Evolutionary conservation across 192 early-diverging fungal genomes (phyloP).

Genomic region (Gryganskiella cystojenkinii): DNA sequence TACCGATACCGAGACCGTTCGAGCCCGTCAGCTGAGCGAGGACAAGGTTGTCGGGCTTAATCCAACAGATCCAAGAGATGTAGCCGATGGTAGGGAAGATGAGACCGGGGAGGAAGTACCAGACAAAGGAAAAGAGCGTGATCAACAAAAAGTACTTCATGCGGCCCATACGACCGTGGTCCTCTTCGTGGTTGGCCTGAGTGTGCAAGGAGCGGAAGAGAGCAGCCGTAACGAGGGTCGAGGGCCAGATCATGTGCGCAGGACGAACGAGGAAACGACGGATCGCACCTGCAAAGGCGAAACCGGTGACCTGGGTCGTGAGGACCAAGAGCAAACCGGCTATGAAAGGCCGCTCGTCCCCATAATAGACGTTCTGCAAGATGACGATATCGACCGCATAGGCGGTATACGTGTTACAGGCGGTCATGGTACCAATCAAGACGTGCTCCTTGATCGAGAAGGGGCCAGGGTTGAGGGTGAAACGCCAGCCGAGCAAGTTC

Average conservation of each 20-base stretch:
- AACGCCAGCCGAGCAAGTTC: constrained; percentile 55
- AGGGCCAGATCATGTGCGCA: constrained; percentile 76
- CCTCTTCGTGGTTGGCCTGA: constrained; percentile 9
- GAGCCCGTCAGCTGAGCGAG: constrained; percentile 52
- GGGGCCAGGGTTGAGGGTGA: constrained; percentile 68
- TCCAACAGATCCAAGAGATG: constrained; percentile 60
- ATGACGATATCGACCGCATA: constrained; percentile 60
- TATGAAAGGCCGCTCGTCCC: constrained; percentile 39
- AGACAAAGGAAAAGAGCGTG: constrained; percentile 53
- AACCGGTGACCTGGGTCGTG: constrained; percentile 70
- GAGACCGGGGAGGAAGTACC: constrained; percentile 57
- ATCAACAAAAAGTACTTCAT: constrained; percentile 57
- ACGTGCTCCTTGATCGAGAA: constrained; percentile 72
- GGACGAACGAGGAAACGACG: constrained; percentile 67
- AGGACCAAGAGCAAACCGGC: constrained; percentile 56
- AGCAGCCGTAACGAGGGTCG: constrained; percentile 66
- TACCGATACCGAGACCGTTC: constrained; percentile 47
- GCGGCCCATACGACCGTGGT: constrained; percentile 42
- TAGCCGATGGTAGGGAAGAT: constrained; percentile 55
- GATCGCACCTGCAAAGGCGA: constrained; percentile 62
- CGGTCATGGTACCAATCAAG: constrained; percentile 54
- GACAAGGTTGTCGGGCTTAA: constrained; percentile 44
- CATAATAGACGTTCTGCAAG: constrained; percentile 56
- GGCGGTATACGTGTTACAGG: constrained; percentile 35
- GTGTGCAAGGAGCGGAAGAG: constrained; percentile 81